A percentile compares a stretch with the other conserved stretches of the same genome.
Conservation (phyloP, 306 rosid species). For the Prunus campanulata region DNA sequence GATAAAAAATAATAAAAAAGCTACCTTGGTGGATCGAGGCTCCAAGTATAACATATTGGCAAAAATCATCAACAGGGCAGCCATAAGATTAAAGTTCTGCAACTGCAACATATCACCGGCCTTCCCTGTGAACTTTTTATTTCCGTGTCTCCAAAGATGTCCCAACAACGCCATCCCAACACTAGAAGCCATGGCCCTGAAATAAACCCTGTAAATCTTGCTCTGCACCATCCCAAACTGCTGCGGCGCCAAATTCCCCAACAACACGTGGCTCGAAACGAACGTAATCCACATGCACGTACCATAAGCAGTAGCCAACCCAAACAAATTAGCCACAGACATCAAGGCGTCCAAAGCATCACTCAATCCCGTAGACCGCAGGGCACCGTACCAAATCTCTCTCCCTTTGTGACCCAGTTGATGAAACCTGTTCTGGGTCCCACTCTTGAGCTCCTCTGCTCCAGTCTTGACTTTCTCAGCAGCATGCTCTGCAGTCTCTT, state of each 20-base stretch:
- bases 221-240: slow-evolving; percentile 79
- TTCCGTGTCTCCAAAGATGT: slow-evolving; percentile 33
- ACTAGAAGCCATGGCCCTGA: slow-evolving; percentile 48
- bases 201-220: slow-evolving; percentile 80
- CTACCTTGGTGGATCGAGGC: slow-evolving; percentile 78
- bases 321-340: slow-evolving; percentile 39
- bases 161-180: slow-evolving; percentile 53
- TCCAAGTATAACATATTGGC: slow-evolving; percentile 66
- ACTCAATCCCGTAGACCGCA: background rate
- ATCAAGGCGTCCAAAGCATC: slow-evolving; percentile 7
- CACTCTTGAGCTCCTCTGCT: slow-evolving; percentile 2
- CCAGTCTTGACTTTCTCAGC: slow-evolving; percentile 15
- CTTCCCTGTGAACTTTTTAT: background rate
- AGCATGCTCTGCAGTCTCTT: slow-evolving; percentile 3
- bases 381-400: background rate
- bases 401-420: background rate
- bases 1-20: too few species aligned
- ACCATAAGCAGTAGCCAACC: slow-evolving; percentile 62
- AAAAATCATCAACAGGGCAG: slow-evolving; percentile 37
- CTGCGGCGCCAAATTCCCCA: slow-evolving; percentile 55
- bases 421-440: background rate
- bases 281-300: slow-evolving; percentile 76
- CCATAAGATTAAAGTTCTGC: slow-evolving; percentile 45
- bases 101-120: slow-evolving; percentile 20
- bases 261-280: slow-evolving; percentile 55